phyloP scores from a whole-genome alignment of 2,329 filamentous ascomycete species.

The Diplodia intermedia region DNA sequence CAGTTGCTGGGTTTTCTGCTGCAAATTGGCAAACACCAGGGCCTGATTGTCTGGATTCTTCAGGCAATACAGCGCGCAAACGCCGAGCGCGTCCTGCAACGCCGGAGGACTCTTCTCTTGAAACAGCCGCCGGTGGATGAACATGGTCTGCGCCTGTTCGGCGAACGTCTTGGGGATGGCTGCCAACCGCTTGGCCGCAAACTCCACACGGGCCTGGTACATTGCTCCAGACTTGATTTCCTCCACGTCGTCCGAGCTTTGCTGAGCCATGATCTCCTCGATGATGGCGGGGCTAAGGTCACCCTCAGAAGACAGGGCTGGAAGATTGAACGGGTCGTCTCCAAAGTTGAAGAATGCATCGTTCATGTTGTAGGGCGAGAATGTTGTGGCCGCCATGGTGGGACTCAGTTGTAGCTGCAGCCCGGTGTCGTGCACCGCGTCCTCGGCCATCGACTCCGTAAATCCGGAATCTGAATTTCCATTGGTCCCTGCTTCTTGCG shows the following conservation, averaged over 20 bases:
- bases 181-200: slow-evolving; percentile 24
- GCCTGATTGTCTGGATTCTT: slow-evolving; percentile 32
- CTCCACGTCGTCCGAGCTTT: not conserved
- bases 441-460: not conserved
- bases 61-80: slow-evolving; percentile 35
- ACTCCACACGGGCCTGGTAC: slow-evolving; percentile 32
- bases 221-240: slow-evolving; percentile 1
- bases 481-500: not conserved
- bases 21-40: slow-evolving; percentile 34
- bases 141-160: slow-evolving; percentile 34
- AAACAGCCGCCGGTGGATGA: slow-evolving; percentile 36
- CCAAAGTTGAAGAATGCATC: slow-evolving; percentile 33
- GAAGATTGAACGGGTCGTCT: slow-evolving; percentile 35
- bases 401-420: slow-evolving; percentile 5
- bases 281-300: slow-evolving; percentile 2
- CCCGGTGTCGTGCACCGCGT: too few relatives aligned
- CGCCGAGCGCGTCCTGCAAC: slow-evolving; percentile 36
- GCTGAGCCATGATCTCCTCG: slow-evolving; percentile 21
- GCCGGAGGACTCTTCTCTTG: slow-evolving; percentile 31
- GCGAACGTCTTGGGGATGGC: slow-evolving; percentile 34
- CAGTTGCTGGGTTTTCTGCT: slow-evolving; percentile 34
- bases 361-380: slow-evolving; percentile 12
- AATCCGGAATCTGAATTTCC: not conserved
- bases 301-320: slow-evolving; percentile 7
- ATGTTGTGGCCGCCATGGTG: not conserved